Conservation (phyloP, 176 grass and related monocot genomes). For the Carex pumila region DNA sequence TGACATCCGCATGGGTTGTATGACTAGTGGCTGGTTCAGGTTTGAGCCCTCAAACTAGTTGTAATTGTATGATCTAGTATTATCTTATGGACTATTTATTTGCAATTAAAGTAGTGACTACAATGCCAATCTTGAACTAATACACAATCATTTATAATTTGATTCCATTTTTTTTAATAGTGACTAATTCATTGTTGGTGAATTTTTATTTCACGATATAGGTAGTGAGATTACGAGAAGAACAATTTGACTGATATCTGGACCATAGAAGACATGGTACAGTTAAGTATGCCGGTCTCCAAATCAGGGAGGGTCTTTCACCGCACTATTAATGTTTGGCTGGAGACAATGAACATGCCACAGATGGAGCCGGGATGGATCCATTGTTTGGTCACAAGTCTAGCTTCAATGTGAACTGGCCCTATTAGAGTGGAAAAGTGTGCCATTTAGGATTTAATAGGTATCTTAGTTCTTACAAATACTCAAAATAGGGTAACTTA, state of each 20-base stretch:
- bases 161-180: not conserved
- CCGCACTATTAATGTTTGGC: too few relatives aligned
- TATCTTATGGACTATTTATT: not conserved
- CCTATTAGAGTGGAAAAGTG: too few relatives aligned
- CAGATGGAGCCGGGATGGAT: too few relatives aligned
- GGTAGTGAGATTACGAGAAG: slow-evolving; percentile 26
- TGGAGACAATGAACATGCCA: too few relatives aligned
- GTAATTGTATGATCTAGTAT: not conserved
- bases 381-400: too few relatives aligned
- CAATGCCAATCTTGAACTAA: not conserved
- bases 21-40: not conserved
- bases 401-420: too few relatives aligned
- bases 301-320: too few relatives aligned
- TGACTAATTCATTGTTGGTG: not conserved
- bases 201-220: slow-evolving; percentile 30
- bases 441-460: too few relatives aligned
- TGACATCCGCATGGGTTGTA: not conserved
- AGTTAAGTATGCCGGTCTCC: slow-evolving; percentile 42
- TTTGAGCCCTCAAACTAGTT: not conserved
- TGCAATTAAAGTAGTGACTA: too few relatives aligned
- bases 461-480: too few relatives aligned
- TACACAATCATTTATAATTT: not conserved
- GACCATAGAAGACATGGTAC: slow-evolving; percentile 49
- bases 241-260: slow-evolving; percentile 53
- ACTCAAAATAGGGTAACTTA: too few relatives aligned